A percentile compares a stretch with the other conserved stretches of the same genome.
Evolutionary conservation across 306 rosid genomes (phyloP).

Genomic region (Canavalia gladiata): DNA sequence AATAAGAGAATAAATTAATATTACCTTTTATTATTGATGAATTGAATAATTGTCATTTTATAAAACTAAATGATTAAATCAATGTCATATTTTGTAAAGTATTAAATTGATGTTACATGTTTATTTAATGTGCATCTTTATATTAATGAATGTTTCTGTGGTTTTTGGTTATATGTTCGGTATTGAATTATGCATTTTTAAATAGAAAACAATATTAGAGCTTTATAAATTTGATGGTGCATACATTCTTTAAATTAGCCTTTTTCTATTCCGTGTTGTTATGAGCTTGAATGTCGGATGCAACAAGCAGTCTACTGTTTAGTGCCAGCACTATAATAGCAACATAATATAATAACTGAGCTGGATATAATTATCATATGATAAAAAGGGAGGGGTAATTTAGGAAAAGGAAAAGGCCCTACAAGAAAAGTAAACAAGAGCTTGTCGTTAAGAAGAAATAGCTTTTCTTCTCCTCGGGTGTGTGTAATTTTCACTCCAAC

Average conservation of each 20-base stretch:
- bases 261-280: background rate
- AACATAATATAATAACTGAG: background rate
- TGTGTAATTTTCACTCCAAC: conserved; percentile 46
- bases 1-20: background rate
- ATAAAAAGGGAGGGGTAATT: conserved; percentile 33
- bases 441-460: conserved; percentile 41
- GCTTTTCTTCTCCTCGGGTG: conserved; percentile 36
- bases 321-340: background rate
- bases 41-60: background rate
- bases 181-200: background rate
- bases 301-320: too few species aligned
- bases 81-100: too few species aligned
- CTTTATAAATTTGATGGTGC: too few species aligned
- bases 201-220: too few species aligned
- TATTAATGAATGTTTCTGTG: background rate
- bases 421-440: conserved; percentile 27
- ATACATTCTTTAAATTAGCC: background rate
- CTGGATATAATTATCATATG: conserved; percentile 40
- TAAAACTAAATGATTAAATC: background rate
- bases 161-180: too few species aligned
- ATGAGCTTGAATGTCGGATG: background rate
- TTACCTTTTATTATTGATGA: background rate
- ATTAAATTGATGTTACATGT: background rate
- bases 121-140: background rate
- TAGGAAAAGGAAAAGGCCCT: conserved; percentile 41